phyloP scores from a whole-genome alignment of 2,329 filamentous ascomycete genomes.

The Penicillium janthinellum region DNA sequence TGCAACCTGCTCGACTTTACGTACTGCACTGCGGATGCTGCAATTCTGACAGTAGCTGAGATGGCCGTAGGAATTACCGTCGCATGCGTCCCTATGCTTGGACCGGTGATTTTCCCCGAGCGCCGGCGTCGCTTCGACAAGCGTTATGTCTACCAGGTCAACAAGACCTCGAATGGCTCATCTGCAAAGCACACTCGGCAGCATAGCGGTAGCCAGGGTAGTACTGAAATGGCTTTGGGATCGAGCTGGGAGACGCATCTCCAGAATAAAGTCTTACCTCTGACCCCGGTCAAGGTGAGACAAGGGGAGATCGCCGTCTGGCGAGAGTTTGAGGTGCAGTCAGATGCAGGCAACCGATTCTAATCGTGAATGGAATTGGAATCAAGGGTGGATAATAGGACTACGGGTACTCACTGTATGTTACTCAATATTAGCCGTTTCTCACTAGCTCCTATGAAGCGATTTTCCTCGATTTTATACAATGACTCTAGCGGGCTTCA shows the following conservation, averaged over 20 bases:
- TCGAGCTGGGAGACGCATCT: not conserved
- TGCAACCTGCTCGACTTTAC: constrained; percentile 8
- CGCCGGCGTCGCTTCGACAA: not conserved
- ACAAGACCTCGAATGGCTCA: not conserved
- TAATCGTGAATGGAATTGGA: not conserved
- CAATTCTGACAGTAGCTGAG: constrained; percentile 18
- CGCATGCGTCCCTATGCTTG: constrained; percentile 17
- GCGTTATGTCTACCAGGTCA: not conserved
- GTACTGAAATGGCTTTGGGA: not conserved
- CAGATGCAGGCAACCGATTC: not conserved
- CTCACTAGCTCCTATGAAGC: too few species aligned
- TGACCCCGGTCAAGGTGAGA: not conserved
- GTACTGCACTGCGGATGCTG: constrained; percentile 12
- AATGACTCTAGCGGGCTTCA: too few species aligned
- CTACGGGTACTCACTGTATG: not conserved
- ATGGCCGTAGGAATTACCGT: constrained; percentile 18
- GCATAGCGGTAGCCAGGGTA: not conserved
- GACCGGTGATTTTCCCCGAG: constrained; percentile 17
- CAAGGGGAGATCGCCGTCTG: not conserved
- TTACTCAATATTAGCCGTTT: not conserved
- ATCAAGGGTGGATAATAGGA: not conserved
- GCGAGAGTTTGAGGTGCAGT: constrained; percentile 1
- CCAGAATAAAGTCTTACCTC: not conserved
- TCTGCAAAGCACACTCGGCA: not conserved
- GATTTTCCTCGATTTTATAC: too few species aligned